Evolutionary conservation across 306 rosid species (phyloP), one percentile per base, ranked within the genome.

Genomic region (Citrullus mucosospermus): DNA sequence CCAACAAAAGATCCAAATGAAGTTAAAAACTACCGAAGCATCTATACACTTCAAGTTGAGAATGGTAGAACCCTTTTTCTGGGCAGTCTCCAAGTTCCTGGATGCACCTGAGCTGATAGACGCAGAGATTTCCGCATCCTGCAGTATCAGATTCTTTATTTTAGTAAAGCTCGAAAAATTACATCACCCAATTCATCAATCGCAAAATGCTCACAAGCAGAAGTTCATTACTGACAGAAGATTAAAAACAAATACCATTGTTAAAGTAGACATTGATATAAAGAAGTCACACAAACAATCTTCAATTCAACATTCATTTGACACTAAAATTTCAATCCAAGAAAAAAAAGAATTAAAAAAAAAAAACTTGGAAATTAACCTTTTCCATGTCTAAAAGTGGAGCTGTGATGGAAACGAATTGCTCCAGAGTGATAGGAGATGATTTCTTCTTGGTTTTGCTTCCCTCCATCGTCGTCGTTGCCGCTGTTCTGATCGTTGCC

Each of bases 301-400:
- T 17, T 11, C 34, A 34, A 75, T 36, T 20, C 13, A 9, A 3
- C 20, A 54, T 5, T 56, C 44, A 75, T 75, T 75, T 75, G 12
- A 34, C 78, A 28, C 18, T 75, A n/a, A 12, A 67, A 67, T 41
- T 75, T 75, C 32, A 36, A 25, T 70, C 57, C 38, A 70, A 43
- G 57, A 46, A 25, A 43, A 22, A 6, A 16, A 72, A 1, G 46
- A 41, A 41, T 44, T 60, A 9, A 22, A 77, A 60, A 0, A 43
- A 9, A 46, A 2, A 11, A 16, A 67, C 8, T n/a, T 32, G 43
- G 53, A 38, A 69, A 72, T 58, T 50, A 30, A 92, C 98, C 96
- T 95, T 92, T 85, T 95, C 98, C 83, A 92, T 80, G 84, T 95
- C 97, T 78, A 92, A 84, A 55, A 95, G 97, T 85, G 98, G 97